Evolutionary conservation across 2,329 filamentous ascomycete species (phyloP).

Genomic region (Paraphoma sp.): DNA sequence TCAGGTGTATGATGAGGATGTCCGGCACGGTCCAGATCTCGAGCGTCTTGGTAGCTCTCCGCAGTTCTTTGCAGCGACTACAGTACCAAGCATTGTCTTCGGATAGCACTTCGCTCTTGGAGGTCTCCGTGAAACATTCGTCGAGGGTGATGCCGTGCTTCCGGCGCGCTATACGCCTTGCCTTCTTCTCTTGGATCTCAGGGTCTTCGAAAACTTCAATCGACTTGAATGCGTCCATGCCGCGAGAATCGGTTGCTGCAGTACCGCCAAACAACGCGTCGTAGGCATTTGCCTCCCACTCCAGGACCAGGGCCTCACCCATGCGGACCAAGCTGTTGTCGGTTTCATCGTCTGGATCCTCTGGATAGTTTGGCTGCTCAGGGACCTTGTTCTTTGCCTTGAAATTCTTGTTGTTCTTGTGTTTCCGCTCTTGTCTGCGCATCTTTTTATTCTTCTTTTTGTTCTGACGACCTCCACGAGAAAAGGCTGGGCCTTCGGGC

Average conservation of each 20-base stretch:
- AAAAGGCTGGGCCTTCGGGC: constrained; percentile 18
- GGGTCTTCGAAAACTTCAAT: constrained; percentile 61
- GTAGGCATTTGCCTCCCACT: constrained; percentile 78
- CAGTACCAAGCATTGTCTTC: constrained; percentile 99
- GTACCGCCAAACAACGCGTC: constrained; percentile 69
- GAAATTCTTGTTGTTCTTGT: constrained; percentile 42
- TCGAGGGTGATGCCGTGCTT: constrained; percentile 83
- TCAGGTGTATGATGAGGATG: constrained; percentile 92
- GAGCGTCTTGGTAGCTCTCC: constrained; percentile 92
- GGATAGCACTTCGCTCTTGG: constrained; percentile 90
- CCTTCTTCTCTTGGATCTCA: constrained; percentile 69
- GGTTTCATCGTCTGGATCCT: constrained; percentile 47
- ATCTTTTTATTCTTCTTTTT: constrained; percentile 44
- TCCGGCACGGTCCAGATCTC: constrained; percentile 97
- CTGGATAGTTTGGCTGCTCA: constrained; percentile 36
- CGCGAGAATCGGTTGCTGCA: constrained; percentile 60
- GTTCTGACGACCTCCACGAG: constrained; percentile 36
- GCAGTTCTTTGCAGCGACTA: constrained; percentile 91
- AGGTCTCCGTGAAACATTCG: constrained; percentile 93
- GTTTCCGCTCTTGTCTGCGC: constrained; percentile 36
- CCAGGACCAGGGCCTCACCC: constrained; percentile 84
- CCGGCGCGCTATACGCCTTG: constrained; percentile 68
- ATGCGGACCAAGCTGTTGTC: constrained; percentile 75
- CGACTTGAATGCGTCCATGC: constrained; percentile 66
- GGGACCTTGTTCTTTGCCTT: constrained; percentile 40